Conservation (phyloP, 1,284 basidiomycete genomes). For the Sanghuangporus baumii region DNA sequence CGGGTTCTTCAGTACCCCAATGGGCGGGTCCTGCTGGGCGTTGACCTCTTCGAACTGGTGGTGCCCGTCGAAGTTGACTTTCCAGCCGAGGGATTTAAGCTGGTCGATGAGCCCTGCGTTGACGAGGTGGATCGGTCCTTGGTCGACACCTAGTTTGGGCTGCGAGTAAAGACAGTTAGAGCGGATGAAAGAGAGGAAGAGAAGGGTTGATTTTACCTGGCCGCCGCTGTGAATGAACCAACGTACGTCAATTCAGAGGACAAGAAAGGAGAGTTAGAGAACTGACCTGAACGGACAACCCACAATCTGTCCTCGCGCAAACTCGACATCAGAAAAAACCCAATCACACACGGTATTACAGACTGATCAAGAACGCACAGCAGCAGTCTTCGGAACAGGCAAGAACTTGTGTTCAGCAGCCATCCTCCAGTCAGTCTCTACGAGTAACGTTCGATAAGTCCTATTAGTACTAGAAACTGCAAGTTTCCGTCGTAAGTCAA, state of each 20-base stretch:
- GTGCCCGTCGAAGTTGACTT: conserved; percentile 83
- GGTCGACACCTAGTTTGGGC: conserved; percentile 84
- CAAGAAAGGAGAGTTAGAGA: not conserved
- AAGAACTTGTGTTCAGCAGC: conserved; percentile 7
- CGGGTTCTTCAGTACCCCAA: conserved; percentile 87
- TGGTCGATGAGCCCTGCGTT: conserved; percentile 79
- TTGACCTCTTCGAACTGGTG: conserved; percentile 83
- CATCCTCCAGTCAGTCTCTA: not conserved
- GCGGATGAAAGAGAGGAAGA: conserved; percentile 13
- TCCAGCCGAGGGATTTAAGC: conserved; percentile 80
- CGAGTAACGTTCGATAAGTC: no score
- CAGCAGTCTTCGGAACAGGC: conserved; percentile 43
- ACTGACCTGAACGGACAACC: conserved; percentile 69
- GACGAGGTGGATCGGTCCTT: conserved; percentile 83
- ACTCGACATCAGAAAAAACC: conserved; percentile 4
- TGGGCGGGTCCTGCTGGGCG: conserved; percentile 66
- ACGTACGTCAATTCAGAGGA: not conserved
- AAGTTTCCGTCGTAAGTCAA: not conserved
- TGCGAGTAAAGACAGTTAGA: conserved; percentile 26
- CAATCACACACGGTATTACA: not conserved
- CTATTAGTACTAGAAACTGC: no score
- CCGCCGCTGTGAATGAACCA: conserved; percentile 38
- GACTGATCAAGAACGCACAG: conserved; percentile 40
- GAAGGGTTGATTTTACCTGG: conserved; percentile 35
- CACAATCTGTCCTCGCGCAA: conserved; percentile 46